These are phyloP conservation scores for Daldinia loculata DNA, from an alignment of 495 filamentous ascomycete genomes.

Conservation along the genomic window DNA sequence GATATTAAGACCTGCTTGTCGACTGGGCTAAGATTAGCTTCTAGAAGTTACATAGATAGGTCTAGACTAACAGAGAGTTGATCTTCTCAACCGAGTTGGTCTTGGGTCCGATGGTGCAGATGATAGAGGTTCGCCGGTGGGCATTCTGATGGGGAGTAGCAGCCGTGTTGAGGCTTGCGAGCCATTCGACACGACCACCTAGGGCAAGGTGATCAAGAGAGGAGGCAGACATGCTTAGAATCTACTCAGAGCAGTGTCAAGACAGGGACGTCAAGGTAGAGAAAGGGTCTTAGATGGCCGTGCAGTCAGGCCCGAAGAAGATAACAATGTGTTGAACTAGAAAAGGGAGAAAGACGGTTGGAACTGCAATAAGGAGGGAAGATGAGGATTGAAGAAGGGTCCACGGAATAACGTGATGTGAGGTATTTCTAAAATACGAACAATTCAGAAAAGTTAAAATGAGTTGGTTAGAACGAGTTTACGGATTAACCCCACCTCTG, in stretches of 20 bases:
- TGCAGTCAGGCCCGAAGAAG: neutral
- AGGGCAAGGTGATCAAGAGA: conserved; percentile 79
- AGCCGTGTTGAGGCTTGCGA: conserved; percentile 77
- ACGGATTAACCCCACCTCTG: conserved; percentile 40
- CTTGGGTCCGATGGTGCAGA: conserved; percentile 99
- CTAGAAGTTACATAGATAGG: neutral
- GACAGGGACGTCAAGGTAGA: conserved; percentile 5
- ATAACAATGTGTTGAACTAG: neutral
- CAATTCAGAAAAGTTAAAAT: conserved; percentile 34
- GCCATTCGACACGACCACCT: conserved; percentile 92
- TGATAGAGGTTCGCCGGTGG: conserved; percentile 96
- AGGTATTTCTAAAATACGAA: conserved; percentile 35
- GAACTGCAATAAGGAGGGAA: conserved; percentile 3
- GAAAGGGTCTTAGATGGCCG: neutral
- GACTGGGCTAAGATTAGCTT: conserved; percentile 22
- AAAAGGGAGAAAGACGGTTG: neutral
- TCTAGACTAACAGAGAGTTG: conserved; percentile 71
- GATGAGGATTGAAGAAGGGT: conserved; percentile 1
- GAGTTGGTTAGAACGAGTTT: conserved; percentile 14
- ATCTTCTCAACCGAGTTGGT: conserved; percentile 97
- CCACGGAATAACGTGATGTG: conserved; percentile 18
- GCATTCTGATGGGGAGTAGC: conserved; percentile 77
- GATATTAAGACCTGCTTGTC: conserved; percentile 83
- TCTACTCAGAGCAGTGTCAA: conserved; percentile 7
- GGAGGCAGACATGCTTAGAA: conserved; percentile 25